A percentile compares a stretch with the other conserved stretches of the same genome.
These are phyloP conservation scores for Teratosphaeria gauchensis DNA, from an alignment of 2,329 filamentous ascomycete species.

Conservation along the genomic window DNA sequence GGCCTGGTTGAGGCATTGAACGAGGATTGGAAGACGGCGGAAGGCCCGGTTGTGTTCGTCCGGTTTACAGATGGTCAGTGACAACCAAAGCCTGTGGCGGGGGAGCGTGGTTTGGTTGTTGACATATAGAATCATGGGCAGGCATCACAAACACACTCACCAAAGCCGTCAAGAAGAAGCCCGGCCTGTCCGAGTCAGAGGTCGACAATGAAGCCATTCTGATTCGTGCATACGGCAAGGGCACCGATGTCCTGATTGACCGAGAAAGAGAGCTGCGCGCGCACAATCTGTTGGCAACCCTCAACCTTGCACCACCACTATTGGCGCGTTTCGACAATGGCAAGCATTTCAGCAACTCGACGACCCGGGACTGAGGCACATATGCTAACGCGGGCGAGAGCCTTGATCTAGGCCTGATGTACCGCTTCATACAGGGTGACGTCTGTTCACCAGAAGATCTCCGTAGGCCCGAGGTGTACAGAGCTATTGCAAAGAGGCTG, in stretches of 20 bases:
- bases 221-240: constrained; percentile 85
- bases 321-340: constrained; percentile 92
- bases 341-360: neutral
- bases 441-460: constrained; percentile 75
- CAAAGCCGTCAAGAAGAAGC: constrained; percentile 62
- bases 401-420: constrained; percentile 53
- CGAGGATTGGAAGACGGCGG: constrained; percentile 69
- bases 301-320: constrained; percentile 74
- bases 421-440: constrained; percentile 75
- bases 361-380: neutral
- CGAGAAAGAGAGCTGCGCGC: constrained; percentile 59
- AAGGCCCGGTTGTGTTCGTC: constrained; percentile 70
- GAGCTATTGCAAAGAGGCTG: constrained; percentile 71
- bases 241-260: constrained; percentile 92
- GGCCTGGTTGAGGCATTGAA: constrained; percentile 68
- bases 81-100: neutral
- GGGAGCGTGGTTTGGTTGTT: neutral
- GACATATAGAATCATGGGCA: neutral
- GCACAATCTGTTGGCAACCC: constrained; percentile 77
- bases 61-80: constrained; percentile 70
- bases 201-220: constrained; percentile 79
- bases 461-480: constrained; percentile 63
- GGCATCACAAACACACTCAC: constrained; percentile 89
- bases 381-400: neutral
- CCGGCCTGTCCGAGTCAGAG: constrained; percentile 63